phyloP scores from a whole-genome alignment of 345 rosid species.

The Streptanthus diversifolius region DNA sequence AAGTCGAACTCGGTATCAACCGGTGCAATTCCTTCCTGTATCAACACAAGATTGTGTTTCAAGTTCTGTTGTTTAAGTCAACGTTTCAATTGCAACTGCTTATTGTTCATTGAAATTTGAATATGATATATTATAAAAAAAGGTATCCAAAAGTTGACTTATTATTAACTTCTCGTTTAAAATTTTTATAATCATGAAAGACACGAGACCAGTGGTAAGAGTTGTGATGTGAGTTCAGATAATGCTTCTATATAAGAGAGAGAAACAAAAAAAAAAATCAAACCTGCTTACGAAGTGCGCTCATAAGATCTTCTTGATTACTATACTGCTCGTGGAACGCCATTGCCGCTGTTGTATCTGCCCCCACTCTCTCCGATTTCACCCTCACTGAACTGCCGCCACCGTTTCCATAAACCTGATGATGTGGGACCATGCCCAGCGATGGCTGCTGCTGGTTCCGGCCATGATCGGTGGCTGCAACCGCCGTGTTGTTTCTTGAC shows the following conservation, averaged over 20 bases:
- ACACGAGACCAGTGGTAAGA: conserved; percentile 7
- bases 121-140: background rate
- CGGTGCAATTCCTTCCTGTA: conserved; percentile 63
- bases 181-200: conserved; percentile 16
- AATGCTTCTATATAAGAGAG: conserved; percentile 15
- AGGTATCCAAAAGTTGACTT: background rate
- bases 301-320: conserved; percentile 89
- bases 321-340: conserved; percentile 54
- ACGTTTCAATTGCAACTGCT: background rate
- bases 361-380: conserved; percentile 55
- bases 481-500: conserved; percentile 23
- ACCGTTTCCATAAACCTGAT: conserved; percentile 18
- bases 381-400: conserved; percentile 40
- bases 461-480: conserved; percentile 10
- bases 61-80: background rate
- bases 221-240: conserved; percentile 9
- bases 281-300: conserved; percentile 83
- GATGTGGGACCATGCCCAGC: background rate
- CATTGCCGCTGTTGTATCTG: conserved; percentile 37
- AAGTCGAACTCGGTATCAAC: conserved; percentile 70
- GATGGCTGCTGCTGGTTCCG: conserved; percentile 16
- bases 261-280: conserved; percentile 5
- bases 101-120: background rate
- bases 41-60: conserved; percentile 35
- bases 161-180: background rate